These are phyloP conservation scores for Colletotrichum orbiculare DNA, from an alignment of 2,329 filamentous ascomycete genomes.

Conservation along the genomic window DNA sequence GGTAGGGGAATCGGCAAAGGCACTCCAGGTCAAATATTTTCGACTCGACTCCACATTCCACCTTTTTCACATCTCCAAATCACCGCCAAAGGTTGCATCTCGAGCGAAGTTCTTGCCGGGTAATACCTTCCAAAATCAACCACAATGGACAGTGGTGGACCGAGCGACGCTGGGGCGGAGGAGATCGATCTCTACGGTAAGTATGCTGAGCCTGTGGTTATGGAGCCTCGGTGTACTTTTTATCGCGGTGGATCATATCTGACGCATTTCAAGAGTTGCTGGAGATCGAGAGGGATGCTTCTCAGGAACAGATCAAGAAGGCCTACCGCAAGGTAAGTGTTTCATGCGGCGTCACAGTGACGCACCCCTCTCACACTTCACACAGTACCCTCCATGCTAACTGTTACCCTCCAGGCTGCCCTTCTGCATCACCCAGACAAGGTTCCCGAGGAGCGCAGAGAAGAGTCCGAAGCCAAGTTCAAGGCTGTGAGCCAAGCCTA, in stretches of 20 bases:
- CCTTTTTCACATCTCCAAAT: conserved; percentile 34
- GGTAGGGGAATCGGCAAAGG: background rate
- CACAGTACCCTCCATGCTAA: conserved; percentile 35
- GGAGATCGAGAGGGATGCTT: conserved; percentile 77
- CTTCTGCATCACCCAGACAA: conserved; percentile 95
- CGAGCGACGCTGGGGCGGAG: conserved; percentile 41
- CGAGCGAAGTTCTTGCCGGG: conserved; percentile 31
- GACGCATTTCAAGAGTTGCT: conserved; percentile 73
- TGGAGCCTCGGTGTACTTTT: conserved; percentile 30
- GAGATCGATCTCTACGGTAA: conserved; percentile 73
- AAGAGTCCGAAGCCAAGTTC: conserved; percentile 90
- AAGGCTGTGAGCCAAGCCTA: conserved; percentile 94
- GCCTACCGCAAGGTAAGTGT: conserved; percentile 86
- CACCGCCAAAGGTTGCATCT: conserved; percentile 31
- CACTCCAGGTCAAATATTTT: conserved; percentile 36
- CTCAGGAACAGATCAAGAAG: conserved; percentile 88
- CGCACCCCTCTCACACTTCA: background rate
- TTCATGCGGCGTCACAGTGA: background rate
- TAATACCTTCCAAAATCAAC: conserved; percentile 24
- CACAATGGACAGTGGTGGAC: conserved; percentile 40
- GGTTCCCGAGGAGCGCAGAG: conserved; percentile 85
- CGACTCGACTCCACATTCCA: conserved; percentile 34
- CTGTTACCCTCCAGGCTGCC: conserved; percentile 70
- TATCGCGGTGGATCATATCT: conserved; percentile 36
- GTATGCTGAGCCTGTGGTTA: conserved; percentile 35